Evolutionary conservation across 805 yeast genomes (phyloP).

Genomic region (Cyberlindnera lachancei): DNA sequence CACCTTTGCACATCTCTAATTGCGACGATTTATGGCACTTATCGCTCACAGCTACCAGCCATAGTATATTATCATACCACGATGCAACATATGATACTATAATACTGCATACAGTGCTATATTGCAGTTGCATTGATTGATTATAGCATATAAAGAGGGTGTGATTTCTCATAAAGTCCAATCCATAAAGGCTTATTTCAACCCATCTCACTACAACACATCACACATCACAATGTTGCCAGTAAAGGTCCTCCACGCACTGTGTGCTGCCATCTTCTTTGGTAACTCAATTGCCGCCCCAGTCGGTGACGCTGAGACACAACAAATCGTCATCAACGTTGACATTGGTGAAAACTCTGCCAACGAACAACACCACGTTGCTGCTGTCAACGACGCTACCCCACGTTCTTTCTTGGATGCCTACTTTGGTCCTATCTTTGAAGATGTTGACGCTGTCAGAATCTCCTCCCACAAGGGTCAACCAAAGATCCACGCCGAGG

Average conservation of each 20-base stretch:
- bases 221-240: conserved; percentile 16
- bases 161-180: too few species aligned
- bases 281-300: conserved; percentile 14
- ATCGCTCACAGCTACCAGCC: too few species aligned
- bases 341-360: conserved; percentile 11
- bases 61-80: too few species aligned
- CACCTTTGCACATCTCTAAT: too few species aligned
- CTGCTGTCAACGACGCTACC: conserved; percentile 6
- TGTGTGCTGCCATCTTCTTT: conserved; percentile 11
- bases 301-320: conserved; percentile 15
- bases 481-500: conserved; percentile 23
- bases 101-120: too few species aligned
- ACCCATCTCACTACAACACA: too few species aligned
- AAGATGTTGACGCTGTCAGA: conserved; percentile 20
- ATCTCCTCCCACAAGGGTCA: conserved; percentile 16
- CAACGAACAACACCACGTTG: too few species aligned
- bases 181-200: too few species aligned
- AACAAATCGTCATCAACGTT: conserved; percentile 20
- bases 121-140: too few species aligned
- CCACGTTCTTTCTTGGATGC: conserved; percentile 27
- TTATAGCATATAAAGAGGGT: too few species aligned
- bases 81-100: too few species aligned
- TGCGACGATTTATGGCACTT: too few species aligned
- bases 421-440: conserved; percentile 28
- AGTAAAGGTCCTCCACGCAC: conserved; percentile 8